These are phyloP conservation scores for Rugonectria rugulosa DNA, from an alignment of 2,329 filamentous ascomycete species.

Conservation along the genomic window DNA sequence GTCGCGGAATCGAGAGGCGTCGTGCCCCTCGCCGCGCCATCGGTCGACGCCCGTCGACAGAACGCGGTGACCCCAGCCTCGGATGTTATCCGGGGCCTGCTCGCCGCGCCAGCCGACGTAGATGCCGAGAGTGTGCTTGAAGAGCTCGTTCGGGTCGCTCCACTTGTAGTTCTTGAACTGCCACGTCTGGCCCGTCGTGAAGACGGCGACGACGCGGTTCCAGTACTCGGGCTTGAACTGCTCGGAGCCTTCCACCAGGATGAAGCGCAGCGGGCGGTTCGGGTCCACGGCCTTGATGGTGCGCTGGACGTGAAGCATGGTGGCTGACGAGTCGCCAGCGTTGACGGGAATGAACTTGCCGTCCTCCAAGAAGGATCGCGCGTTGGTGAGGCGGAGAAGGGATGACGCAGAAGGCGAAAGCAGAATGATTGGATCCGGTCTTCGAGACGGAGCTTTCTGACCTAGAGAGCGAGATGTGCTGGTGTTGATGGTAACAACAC, in stretches of 20 bases:
- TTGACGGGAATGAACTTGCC: conserved; percentile 84
- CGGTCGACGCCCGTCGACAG: conserved; percentile 83
- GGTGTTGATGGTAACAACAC: conserved; percentile 46
- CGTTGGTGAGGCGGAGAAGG: conserved; percentile 92
- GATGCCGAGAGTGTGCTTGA: conserved; percentile 85
- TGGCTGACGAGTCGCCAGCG: conserved; percentile 70
- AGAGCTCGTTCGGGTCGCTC: conserved; percentile 86
- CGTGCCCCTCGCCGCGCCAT: conserved; percentile 68
- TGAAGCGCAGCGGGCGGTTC: conserved; percentile 83
- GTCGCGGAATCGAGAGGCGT: conserved; percentile 78
- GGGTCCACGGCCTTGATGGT: conserved; percentile 75
- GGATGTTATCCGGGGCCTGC: conserved; percentile 77
- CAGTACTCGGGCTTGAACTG: conserved; percentile 99
- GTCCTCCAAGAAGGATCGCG: conserved; percentile 89
- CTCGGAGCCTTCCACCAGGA: conserved; percentile 90
- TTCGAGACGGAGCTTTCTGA: conserved; percentile 57
- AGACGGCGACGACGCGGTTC: conserved; percentile 93
- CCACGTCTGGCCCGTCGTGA: conserved; percentile 97
- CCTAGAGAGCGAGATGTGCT: conserved; percentile 61
- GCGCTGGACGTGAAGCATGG: conserved; percentile 87
- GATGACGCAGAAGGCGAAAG: conserved; percentile 96
- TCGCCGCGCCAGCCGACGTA: conserved; percentile 94
- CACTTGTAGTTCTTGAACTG: conserved; percentile 99
- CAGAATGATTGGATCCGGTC: conserved; percentile 88
- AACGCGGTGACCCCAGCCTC: conserved; percentile 86